Conservation (phyloP, 2,329 filamentous ascomycete species). For the Ilyonectria sp. region DNA sequence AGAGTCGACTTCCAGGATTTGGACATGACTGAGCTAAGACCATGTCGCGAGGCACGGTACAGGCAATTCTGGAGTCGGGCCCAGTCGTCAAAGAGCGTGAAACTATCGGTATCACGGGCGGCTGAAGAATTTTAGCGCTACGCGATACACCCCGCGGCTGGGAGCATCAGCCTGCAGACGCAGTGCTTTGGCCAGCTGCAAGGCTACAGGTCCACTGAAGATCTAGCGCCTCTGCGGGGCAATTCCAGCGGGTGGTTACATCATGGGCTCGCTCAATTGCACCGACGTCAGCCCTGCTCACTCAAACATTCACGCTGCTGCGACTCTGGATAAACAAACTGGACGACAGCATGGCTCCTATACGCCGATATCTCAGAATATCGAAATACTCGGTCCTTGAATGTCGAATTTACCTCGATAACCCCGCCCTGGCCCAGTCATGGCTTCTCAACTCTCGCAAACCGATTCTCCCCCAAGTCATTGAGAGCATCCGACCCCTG, state of each 20-base stretch:
- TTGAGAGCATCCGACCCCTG: slow-evolving; percentile 86
- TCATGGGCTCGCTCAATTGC: slow-evolving; percentile 30
- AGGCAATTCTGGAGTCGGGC: slow-evolving; percentile 19
- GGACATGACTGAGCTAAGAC: slow-evolving; percentile 53
- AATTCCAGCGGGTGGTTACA: slow-evolving; percentile 43
- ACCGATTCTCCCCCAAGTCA: slow-evolving; percentile 84
- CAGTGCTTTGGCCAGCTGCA: slow-evolving; percentile 40
- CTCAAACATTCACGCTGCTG: slow-evolving; percentile 9
- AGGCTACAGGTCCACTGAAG: slow-evolving; percentile 42
- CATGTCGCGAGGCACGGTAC: slow-evolving; percentile 45
- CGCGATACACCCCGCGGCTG: slow-evolving; percentile 13
- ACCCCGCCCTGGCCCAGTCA: slow-evolving; percentile 84
- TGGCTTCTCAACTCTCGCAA: slow-evolving; percentile 87
- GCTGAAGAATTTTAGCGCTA: slow-evolving; percentile 45
- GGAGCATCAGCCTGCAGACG: slow-evolving; percentile 2
- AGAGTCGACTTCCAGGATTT: slow-evolving; percentile 82
- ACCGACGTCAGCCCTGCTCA: slow-evolving; percentile 21
- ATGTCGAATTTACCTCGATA: slow-evolving; percentile 95
- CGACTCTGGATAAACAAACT: slow-evolving; percentile 11
- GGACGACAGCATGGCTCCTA: slow-evolving; percentile 78
- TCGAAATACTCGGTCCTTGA: slow-evolving; percentile 96
- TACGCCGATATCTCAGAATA: slow-evolving; percentile 91
- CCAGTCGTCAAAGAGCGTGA: slow-evolving; percentile 17
- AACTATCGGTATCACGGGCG: slow-evolving; percentile 19
- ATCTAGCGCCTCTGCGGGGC: slow-evolving; percentile 35